Base-by-base conservation (phyloP, 163 green algal species). In the Chlorella variabilis region DNA sequence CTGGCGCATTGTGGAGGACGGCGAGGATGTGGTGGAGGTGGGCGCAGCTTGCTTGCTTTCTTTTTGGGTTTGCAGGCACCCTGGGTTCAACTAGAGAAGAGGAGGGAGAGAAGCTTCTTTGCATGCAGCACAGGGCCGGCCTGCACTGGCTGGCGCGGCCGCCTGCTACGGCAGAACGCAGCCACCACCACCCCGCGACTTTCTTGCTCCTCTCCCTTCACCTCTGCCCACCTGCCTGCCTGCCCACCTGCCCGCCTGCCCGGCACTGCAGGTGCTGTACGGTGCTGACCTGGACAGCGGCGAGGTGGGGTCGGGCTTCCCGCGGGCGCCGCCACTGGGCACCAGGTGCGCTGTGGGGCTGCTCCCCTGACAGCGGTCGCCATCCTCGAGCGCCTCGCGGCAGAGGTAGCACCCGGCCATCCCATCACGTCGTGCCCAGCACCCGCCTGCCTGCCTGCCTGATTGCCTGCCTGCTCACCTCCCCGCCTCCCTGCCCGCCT, bases 1-100 rank as follows among this genome's bases (percentile, higher is more conserved):
- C 81, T 97, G 94, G 94, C 73, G 89, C 15, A 87, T 97, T 8
- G 91, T 97, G 54, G 94, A 96, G 76, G 83, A 87, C 6, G 91
- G 82, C 4, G 93, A 97, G 71, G 93, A 97, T 77, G 80, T 86
- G 5, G 84, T 94, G 45, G 92, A 96, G 70, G 77, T 81, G 75
- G 6, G 31, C 6, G 54, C 54, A 6, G 23, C 54, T 61, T 36
- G 4, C n/a, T 38, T 6, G 33, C 34, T 20, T 42, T 41, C 4
- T 1, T 54, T 20, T 15, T 9, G 6, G 17, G 4, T 38, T 69
- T 20, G 2, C 65, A 25, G 17, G 1, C 21, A 31, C 29, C 33
- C 17, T 27, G 7, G 58, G n/a, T n/a, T n/a, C n/a, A n/a, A n/a
- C n/a, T n/a, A n/a, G n/a, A n/a, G n/a, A n/a, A n/a, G n/a, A n/a